Evolutionary conservation across 345 rosid species (phyloP).

Genomic region (thale cress (Arabidopsis thaliana)): TAIR10.1 NC_003076.8:6063501-6064000

Average conservation of each 20-base stretch:
- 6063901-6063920: conserved; percentile 11
- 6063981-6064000: too few species aligned
- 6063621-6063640: conserved; percentile 30
- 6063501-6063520: not conserved
- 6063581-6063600: conserved; percentile 39
- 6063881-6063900: conserved; percentile 30
- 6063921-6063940: conserved; percentile 12
- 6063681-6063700: conserved; percentile 10
- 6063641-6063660: conserved; percentile 39
- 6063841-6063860: conserved; percentile 8
- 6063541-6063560: not conserved
- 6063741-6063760: conserved; percentile 7
- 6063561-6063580: conserved; percentile 9
- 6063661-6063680: conserved; percentile 33
- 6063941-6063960: conserved; percentile 1
- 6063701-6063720: not conserved
- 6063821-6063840: conserved; percentile 9
- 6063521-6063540: not conserved
- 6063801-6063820: conserved; percentile 30
- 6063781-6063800: conserved; percentile 28
- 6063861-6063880: conserved; percentile 12
- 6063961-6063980: too few species aligned
- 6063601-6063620: conserved; percentile 38
- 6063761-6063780: conserved; percentile 16
- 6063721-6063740: not conserved